Evolutionary conservation across 2,329 filamentous ascomycete genomes (phyloP).

Genomic region (Amphichorda felina): DNA sequence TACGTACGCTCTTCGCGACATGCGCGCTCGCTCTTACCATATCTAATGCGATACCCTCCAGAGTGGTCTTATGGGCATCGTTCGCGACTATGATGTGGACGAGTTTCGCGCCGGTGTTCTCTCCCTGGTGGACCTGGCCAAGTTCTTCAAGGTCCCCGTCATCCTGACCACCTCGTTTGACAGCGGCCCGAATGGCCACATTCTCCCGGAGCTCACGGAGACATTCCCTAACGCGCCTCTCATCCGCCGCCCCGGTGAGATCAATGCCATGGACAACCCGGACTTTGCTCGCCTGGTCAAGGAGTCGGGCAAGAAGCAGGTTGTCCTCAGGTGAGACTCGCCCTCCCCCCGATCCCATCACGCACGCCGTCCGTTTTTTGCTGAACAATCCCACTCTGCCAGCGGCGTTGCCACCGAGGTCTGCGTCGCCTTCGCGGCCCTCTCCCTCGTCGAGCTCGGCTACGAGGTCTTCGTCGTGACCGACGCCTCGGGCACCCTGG

Average conservation of each 20-base stretch:
- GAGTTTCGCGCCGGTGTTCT: constrained; percentile 56
- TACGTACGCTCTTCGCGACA: too few species aligned
- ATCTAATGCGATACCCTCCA: too few species aligned
- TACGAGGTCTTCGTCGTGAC: constrained; percentile 50
- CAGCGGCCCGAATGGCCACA: constrained; percentile 53
- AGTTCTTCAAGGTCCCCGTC: constrained; percentile 55
- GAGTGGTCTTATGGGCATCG: constrained; percentile 22
- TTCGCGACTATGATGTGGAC: constrained; percentile 54
- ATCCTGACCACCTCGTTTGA: constrained; percentile 62
- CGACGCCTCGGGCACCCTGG: constrained; percentile 44
- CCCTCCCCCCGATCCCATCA: background rate
- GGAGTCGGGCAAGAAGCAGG: constrained; percentile 54
- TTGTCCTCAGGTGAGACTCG: constrained; percentile 45
- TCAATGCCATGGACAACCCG: constrained; percentile 66
- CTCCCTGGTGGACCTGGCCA: constrained; percentile 53
- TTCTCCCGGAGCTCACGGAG: constrained; percentile 56
- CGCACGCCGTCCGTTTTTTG: background rate
- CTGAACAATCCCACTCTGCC: background rate
- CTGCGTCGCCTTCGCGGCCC: constrained; percentile 42
- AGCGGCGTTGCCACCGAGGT: constrained; percentile 4
- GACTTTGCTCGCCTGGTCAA: constrained; percentile 55
- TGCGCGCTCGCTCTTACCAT: too few species aligned
- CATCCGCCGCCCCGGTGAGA: constrained; percentile 57
- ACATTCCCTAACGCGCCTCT: constrained; percentile 57
- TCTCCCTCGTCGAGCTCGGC: constrained; percentile 43